Conservation (phyloP, 768 basidiomycete genomes). For the Suillus discolor region DNA sequence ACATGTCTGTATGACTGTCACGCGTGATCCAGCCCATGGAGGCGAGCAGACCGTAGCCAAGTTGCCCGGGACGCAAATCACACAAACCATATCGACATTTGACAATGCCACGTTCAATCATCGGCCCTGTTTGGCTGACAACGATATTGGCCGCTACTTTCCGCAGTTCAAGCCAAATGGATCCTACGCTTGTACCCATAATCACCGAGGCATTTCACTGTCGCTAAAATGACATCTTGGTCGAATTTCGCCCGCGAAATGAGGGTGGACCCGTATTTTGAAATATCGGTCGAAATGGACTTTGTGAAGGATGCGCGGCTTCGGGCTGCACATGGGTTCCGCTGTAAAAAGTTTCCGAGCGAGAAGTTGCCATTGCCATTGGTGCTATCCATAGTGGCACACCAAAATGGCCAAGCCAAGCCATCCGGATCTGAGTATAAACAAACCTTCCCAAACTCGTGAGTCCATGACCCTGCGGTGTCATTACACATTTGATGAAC, state of each 20-base stretch:
- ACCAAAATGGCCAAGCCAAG: not conserved
- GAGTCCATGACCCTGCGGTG: slow-evolving; percentile 4
- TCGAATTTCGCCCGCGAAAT: slow-evolving; percentile 1
- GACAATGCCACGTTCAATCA: slow-evolving; percentile 3
- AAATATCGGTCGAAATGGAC: slow-evolving; percentile 3
- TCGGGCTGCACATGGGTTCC: not conserved
- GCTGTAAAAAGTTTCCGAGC: not conserved
- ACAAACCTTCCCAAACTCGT: not conserved
- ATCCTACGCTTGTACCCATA: slow-evolving; percentile 4
- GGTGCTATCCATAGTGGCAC: not conserved
- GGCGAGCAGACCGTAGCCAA: not conserved
- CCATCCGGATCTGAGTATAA: slow-evolving; percentile 3
- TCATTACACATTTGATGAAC: slow-evolving; percentile 3
- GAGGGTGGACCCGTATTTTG: slow-evolving; percentile 6
- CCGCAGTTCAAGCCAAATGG: not conserved
- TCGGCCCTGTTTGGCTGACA: slow-evolving; percentile 1
- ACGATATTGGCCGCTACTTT: slow-evolving; percentile 3
- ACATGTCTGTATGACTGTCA: not conserved
- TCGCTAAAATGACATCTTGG: slow-evolving; percentile 10
- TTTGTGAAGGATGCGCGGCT: not conserved
- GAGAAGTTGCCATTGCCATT: not conserved
- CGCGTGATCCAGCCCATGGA: not conserved
- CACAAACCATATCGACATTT: not conserved
- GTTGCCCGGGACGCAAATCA: not conserved
- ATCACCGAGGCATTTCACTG: slow-evolving; percentile 8